phyloP scores from a whole-genome alignment of 2,329 filamentous ascomycete species.

The Trichophyton schoenleinii region DNA sequence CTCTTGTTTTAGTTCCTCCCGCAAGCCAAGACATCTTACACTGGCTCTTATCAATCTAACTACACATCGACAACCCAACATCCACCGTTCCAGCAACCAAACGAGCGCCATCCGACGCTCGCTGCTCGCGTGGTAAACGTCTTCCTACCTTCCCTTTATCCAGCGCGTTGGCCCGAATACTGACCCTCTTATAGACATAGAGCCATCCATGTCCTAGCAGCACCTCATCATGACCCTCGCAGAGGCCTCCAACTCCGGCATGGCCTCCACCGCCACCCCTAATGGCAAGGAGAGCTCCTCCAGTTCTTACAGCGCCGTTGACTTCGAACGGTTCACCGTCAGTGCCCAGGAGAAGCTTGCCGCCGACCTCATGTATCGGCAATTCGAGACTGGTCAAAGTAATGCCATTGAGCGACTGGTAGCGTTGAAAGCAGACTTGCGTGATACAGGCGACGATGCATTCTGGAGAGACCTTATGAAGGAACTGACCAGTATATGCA shows the following conservation, averaged over 20 bases:
- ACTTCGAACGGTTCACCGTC: slow-evolving; percentile 1
- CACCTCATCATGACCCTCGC: background rate
- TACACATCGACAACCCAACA: background rate
- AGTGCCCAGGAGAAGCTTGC: slow-evolving; percentile 3
- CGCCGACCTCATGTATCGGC: background rate
- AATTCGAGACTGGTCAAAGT: slow-evolving; percentile 41
- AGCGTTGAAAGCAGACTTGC: slow-evolving; percentile 45
- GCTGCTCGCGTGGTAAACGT: background rate
- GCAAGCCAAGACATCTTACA: background rate
- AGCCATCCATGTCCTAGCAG: background rate
- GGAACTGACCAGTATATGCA: slow-evolving; percentile 49
- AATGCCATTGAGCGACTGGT: slow-evolving; percentile 50
- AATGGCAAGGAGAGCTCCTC: background rate
- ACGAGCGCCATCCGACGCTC: background rate
- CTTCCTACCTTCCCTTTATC: background rate
- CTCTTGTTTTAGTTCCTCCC: background rate
- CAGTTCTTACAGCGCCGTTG: background rate
- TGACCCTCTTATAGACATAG: background rate
- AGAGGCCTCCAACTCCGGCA: background rate
- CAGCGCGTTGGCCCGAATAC: background rate
- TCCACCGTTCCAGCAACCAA: background rate
- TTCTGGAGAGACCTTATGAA: slow-evolving; percentile 56
- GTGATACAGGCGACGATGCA: slow-evolving; percentile 41
- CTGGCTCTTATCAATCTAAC: background rate
- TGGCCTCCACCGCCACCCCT: background rate